phyloP scores from a whole-genome alignment of 75 land plant genomes.

The Selaginella tamariscina region DNA sequence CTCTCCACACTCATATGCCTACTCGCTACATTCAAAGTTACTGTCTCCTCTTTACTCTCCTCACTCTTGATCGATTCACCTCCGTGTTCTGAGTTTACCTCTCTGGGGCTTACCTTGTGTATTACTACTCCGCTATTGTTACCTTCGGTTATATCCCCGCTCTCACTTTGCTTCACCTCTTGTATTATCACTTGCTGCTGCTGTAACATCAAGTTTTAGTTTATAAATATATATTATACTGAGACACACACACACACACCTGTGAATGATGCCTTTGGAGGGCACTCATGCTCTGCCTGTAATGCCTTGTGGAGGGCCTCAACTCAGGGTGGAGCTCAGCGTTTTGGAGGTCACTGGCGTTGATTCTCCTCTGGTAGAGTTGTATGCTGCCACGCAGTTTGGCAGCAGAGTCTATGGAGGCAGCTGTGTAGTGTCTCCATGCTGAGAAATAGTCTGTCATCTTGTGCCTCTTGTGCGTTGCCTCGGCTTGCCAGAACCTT shows the following conservation, averaged over 20 bases:
- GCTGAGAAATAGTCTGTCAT: conserved; percentile 12
- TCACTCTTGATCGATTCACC: not conserved
- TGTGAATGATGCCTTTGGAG: not conserved
- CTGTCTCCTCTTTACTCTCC: not conserved
- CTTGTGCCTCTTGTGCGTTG: conserved; percentile 15
- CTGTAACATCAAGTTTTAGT: too few relatives aligned
- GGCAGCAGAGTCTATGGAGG: conserved; percentile 14
- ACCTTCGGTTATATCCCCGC: not conserved
- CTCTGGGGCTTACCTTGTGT: too few relatives aligned
- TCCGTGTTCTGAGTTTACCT: not conserved
- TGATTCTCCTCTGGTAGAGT: conserved; percentile 5
- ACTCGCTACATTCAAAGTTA: not conserved
- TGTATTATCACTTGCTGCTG: not conserved
- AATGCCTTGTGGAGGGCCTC: not conserved
- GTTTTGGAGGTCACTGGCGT: not conserved
- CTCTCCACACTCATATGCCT: not conserved
- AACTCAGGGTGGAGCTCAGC: not conserved
- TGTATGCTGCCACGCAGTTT: conserved; percentile 13
- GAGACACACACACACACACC: too few relatives aligned
- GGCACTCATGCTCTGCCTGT: conserved; percentile 4
- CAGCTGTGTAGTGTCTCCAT: conserved; percentile 16
- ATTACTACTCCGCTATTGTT: not conserved
- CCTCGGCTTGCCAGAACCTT: conserved; percentile 13
- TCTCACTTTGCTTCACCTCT: not conserved
- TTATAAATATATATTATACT: too few relatives aligned